phyloP scores from a whole-genome alignment of 139 green algal genomes.

The Desmodesmus armatus region DNA sequence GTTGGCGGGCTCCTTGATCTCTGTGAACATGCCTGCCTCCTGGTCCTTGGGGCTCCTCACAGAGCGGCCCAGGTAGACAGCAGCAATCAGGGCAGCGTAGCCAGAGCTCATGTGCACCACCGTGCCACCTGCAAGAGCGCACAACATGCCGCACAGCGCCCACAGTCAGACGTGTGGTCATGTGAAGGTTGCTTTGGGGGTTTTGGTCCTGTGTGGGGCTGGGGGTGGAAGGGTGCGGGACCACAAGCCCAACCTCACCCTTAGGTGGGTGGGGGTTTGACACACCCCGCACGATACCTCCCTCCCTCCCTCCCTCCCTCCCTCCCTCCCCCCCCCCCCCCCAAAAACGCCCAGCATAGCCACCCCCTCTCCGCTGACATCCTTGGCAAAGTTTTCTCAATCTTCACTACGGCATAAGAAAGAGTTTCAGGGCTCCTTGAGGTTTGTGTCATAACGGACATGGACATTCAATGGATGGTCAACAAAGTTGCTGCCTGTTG shows the following conservation, averaged over 20 bases:
- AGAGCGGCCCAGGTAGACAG: constrained; percentile 20
- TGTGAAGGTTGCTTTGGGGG: background rate
- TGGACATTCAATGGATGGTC: background rate
- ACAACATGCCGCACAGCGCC: background rate
- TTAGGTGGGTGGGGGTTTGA: too few relatives aligned
- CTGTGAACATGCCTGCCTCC: background rate
- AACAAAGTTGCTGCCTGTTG: too few relatives aligned
- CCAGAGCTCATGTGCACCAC: constrained; percentile 49
- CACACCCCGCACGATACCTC: too few relatives aligned
- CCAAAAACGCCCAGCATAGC: too few relatives aligned
- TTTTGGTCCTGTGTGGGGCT: background rate
- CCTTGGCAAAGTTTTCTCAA: too few relatives aligned
- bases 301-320: too few relatives aligned
- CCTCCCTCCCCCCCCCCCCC: too few relatives aligned
- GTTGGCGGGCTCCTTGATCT: constrained; percentile 32
- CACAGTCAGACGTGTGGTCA: background rate
- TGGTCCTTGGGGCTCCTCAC: too few relatives aligned
- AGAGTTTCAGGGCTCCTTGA: background rate
- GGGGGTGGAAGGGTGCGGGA: background rate
- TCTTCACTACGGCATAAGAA: background rate
- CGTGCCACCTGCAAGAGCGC: constrained; percentile 33
- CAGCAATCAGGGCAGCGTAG: constrained; percentile 33
- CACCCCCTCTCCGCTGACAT: too few relatives aligned
- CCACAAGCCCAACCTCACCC: background rate
- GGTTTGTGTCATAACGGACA: background rate